Percentiles rank a stretch among this genome's conserved stretches.
These are phyloP conservation scores for Cyclotella cryptica DNA, from an alignment of 108 stramenopile species.

Conservation along the genomic window DNA sequence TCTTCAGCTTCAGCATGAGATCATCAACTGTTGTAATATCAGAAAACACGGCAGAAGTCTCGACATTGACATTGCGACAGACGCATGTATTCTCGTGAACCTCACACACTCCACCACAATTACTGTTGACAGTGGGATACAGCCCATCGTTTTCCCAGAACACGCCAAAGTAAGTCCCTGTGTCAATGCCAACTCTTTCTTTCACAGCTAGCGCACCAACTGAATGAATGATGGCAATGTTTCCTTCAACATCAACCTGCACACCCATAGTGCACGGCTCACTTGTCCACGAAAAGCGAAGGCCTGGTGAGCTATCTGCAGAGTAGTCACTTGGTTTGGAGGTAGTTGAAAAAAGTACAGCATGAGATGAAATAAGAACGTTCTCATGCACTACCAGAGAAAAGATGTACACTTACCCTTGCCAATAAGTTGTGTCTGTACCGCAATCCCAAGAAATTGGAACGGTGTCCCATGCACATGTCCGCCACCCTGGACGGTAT, in stretches of 20 bases:
- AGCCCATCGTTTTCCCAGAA: slow-evolving; percentile 20
- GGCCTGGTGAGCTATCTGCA: no score
- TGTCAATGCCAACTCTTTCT: slow-evolving; percentile 11
- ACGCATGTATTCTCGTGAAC: slow-evolving; percentile 23
- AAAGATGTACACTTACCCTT: slow-evolving; percentile 6
- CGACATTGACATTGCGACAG: slow-evolving; percentile 15
- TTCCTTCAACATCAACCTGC: slow-evolving; percentile 57
- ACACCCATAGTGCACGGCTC: slow-evolving; percentile 48
- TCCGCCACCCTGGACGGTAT: slow-evolving; percentile 15
- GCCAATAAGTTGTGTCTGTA: slow-evolving; percentile 13
- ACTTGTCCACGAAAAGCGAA: slow-evolving; percentile 53
- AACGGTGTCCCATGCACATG: slow-evolving; percentile 38
- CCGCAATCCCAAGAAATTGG: slow-evolving; percentile 23
- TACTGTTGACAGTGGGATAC: slow-evolving; percentile 16
- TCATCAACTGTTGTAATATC: slow-evolving; percentile 7
- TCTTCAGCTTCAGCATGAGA: slow-evolving; percentile 10
- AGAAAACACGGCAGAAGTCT: slow-evolving; percentile 24
- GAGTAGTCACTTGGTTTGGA: no score
- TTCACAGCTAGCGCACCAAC: slow-evolving; percentile 12
- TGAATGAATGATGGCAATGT: slow-evolving; percentile 59
- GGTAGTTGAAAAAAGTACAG: no score
- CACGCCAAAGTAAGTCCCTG: slow-evolving; percentile 33
- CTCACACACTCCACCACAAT: slow-evolving; percentile 33
- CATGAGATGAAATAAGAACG: no score
- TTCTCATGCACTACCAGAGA: no score